Percentiles rank a stretch among this genome's conserved stretches.
These are phyloP conservation scores for Cladorrhinum samala DNA, from an alignment of 495 filamentous ascomycete genomes.

Conservation along the genomic window DNA sequence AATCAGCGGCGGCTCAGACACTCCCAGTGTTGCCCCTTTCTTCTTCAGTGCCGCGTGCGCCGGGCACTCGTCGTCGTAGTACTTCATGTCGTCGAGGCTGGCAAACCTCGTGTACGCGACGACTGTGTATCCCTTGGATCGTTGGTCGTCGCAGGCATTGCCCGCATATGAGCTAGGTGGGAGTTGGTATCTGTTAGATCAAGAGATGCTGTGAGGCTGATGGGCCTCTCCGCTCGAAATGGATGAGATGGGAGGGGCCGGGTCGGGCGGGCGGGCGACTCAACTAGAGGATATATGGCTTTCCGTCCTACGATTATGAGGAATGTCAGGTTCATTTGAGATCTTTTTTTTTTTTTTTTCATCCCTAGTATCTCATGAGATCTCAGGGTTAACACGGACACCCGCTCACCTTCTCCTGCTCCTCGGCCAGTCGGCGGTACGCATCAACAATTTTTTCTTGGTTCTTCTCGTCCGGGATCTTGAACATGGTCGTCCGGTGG, in stretches of 20 bases:
- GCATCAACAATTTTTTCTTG: constrained; percentile 28
- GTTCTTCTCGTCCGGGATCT: constrained; percentile 25
- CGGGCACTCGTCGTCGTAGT: constrained; percentile 58
- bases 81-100: constrained; percentile 61
- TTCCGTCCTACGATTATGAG: constrained; percentile 61
- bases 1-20: constrained; percentile 42
- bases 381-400: neutral
- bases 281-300: constrained; percentile 56
- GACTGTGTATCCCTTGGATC: constrained; percentile 59
- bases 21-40: constrained; percentile 25
- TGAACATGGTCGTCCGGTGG: constrained; percentile 35
- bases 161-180: constrained; percentile 34
- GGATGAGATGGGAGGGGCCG: no score
- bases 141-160: constrained; percentile 43
- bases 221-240: no score
- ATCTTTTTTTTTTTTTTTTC: neutral
- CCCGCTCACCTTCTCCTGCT: constrained; percentile 27
- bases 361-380: neutral
- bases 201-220: no score
- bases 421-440: constrained; percentile 21
- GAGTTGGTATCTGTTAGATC: neutral
- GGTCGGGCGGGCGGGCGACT: neutral
- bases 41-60: constrained; percentile 58
- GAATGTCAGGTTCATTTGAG: no score
- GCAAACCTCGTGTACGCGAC: constrained; percentile 54